phyloP scores from a whole-genome alignment of 345 rosid species.

The Microthlaspi erraticum region DNA sequence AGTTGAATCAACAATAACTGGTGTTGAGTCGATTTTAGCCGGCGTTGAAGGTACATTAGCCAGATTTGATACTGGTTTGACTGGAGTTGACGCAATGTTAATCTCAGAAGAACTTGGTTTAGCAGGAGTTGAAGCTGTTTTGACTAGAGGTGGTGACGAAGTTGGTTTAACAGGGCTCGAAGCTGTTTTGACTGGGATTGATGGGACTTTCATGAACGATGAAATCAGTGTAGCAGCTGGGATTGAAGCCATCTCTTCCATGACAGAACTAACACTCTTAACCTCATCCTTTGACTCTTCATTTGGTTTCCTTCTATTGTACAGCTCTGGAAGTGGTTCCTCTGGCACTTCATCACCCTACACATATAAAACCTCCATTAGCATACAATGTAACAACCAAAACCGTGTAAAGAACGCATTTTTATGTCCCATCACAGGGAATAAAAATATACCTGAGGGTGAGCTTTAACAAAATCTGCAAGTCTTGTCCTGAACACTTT shows the following conservation, averaged over 20 bases:
- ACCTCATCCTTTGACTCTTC: constrained; percentile 28
- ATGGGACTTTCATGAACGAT: constrained; percentile 19
- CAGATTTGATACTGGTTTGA: constrained; percentile 21
- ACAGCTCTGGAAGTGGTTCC: constrained; percentile 75
- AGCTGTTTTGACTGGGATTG: constrained; percentile 24
- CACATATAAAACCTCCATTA: constrained; percentile 23
- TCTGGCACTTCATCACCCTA: constrained; percentile 86
- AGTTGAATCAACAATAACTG: constrained; percentile 20
- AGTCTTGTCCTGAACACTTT: constrained; percentile 69
- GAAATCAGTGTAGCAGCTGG: constrained; percentile 23
- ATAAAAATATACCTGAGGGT: constrained; percentile 70
- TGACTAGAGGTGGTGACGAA: not conserved
- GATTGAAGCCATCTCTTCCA: constrained; percentile 36
- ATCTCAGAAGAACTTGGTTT: not conserved
- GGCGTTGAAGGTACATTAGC: constrained; percentile 39
- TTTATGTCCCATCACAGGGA: not conserved
- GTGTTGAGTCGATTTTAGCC: constrained; percentile 36
- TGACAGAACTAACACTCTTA: constrained; percentile 8
- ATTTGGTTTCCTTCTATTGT: constrained; percentile 45
- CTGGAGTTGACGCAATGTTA: constrained; percentile 25
- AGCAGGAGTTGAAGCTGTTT: constrained; percentile 6
- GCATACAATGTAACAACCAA: constrained; percentile 3
- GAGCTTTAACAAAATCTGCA: constrained; percentile 57
- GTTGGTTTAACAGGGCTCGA: constrained; percentile 6
- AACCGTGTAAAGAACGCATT: not conserved